Evolutionary conservation across 768 basidiomycete species (phyloP).

Genomic region (Holtermanniella nyarrowii): DNA sequence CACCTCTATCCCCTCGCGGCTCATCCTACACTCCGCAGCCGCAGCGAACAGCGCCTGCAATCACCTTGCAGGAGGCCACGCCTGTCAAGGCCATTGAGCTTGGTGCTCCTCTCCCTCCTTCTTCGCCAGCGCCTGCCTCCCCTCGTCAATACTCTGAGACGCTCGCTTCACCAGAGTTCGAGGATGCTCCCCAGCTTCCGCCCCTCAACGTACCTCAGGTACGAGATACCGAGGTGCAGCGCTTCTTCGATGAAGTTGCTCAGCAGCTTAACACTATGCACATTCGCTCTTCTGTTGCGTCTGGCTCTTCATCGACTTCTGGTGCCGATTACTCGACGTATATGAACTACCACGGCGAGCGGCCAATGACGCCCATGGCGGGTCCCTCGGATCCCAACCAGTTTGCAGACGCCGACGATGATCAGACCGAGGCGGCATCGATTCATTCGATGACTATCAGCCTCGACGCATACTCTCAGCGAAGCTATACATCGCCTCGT

Average conservation of each 20-base stretch:
- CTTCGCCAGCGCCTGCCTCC: slow-evolving; percentile 6
- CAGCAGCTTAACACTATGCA: slow-evolving; percentile 68
- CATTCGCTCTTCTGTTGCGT: slow-evolving; percentile 45
- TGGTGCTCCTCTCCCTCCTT: slow-evolving; percentile 14
- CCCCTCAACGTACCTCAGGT: slow-evolving; percentile 58
- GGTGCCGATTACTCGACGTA: slow-evolving; percentile 26
- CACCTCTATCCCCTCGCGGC: slow-evolving; percentile 27
- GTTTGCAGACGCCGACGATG: slow-evolving; percentile 44
- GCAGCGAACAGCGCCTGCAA: slow-evolving; percentile 20
- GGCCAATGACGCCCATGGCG: slow-evolving; percentile 3
- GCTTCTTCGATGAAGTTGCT: slow-evolving; percentile 76
- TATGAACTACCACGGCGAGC: slow-evolving; percentile 19
- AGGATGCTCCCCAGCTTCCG: slow-evolving; percentile 21
- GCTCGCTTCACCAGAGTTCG: not conserved
- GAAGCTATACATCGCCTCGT: slow-evolving; percentile 3
- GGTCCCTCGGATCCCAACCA: slow-evolving; percentile 27
- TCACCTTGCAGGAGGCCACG: slow-evolving; percentile 33
- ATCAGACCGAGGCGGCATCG: slow-evolving; percentile 36
- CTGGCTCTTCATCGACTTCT: slow-evolving; percentile 24
- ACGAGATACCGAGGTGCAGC: slow-evolving; percentile 64
- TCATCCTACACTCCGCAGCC: slow-evolving; percentile 9
- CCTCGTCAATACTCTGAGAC: slow-evolving; percentile 13
- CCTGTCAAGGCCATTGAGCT: slow-evolving; percentile 24
- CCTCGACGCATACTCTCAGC: not conserved
- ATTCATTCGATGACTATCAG: slow-evolving; percentile 21